Percentiles rank a stretch among this genome's conserved stretches.
Evolutionary conservation across 1,284 basidiomycete species (phyloP).

Genomic region (Trametes hirsuta): DNA sequence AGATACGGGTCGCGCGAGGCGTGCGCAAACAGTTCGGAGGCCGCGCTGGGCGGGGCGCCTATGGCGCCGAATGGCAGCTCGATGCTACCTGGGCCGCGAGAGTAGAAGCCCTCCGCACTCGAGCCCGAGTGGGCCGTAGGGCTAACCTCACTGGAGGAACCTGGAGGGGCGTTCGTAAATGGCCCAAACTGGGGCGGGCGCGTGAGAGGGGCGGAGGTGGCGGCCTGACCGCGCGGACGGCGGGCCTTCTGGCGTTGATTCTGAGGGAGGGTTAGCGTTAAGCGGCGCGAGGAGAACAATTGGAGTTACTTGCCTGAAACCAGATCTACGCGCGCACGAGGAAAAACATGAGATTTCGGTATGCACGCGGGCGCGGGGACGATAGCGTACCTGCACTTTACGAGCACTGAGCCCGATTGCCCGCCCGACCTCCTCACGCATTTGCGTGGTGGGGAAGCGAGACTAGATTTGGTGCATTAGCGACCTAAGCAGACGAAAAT

Average conservation of each 20-base stretch:
- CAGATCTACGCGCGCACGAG: slow-evolving; percentile 59
- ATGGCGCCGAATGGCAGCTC: slow-evolving; percentile 22
- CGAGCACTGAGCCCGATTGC: slow-evolving; percentile 83
- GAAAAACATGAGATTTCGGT: slow-evolving; percentile 28
- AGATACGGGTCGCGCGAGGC: slow-evolving; percentile 25
- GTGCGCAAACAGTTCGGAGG: slow-evolving; percentile 18
- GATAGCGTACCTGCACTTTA: slow-evolving; percentile 76
- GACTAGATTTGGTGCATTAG: slow-evolving; percentile 50
- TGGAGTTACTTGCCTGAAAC: slow-evolving; percentile 68
- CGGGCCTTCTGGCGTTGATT: slow-evolving; percentile 83
- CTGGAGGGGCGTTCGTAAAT: slow-evolving; percentile 49
- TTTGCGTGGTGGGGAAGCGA: slow-evolving; percentile 81
- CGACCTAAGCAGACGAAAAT: slow-evolving; percentile 1
- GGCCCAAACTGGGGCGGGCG: slow-evolving; percentile 64
- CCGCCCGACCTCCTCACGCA: slow-evolving; percentile 82
- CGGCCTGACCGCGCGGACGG: slow-evolving; percentile 54
- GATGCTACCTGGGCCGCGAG: slow-evolving; percentile 16
- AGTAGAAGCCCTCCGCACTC: slow-evolving; percentile 15
- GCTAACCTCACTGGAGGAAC: slow-evolving; percentile 21
- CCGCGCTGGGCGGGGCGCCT: slow-evolving; percentile 22
- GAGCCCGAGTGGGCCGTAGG: slow-evolving; percentile 15
- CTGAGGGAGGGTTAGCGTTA: slow-evolving; percentile 42
- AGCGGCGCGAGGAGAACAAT: slow-evolving; percentile 14
- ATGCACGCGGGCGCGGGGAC: not conserved
- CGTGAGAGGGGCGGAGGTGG: slow-evolving; percentile 43